Base-by-base conservation (phyloP, 2,329 filamentous ascomycete genomes). In the Fusarium domesticum region DNA sequence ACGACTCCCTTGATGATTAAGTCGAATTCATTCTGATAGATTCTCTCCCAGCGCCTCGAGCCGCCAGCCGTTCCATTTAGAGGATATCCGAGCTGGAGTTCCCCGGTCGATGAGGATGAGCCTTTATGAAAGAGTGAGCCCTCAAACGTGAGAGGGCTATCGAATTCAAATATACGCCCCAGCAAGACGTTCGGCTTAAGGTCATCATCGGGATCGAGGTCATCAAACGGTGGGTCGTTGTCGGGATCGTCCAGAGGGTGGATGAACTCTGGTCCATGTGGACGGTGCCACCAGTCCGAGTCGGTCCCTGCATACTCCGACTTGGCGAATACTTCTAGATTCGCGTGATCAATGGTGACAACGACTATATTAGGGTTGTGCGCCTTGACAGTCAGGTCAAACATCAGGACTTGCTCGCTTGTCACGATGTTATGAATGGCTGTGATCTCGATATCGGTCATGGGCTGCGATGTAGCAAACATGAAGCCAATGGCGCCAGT, bases 241-340 rank as follows among this genome's bases (percentile, higher is more conserved):
- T 49, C 40, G 6, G 65, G 62, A 42, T 68, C 66, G 38, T 67
- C 64, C 17, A 49, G 36, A n/a, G 49, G 43, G 12, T 51, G 62
- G 8, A 67, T 41, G 15, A 59, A 54, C 15, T 54, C 52, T 17
- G 54, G 57, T 19, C 60, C 53, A 43, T 61, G 51, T 33, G 61
- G 61, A 30, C 63, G 62, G 16, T 73, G 71, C 75, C 78, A 77
- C 78, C 80, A 82, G 59, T 81, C 75, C 18, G 73, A 77, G 57
- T 83, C 80, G 6, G 75, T 77, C n/a, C 88, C 87, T 11, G 92
- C 87, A 62, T 92, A 87, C 48, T 87, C 89, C 47, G 90, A 96
- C 68, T 95, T 96, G 20, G 93, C 93, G 67, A 97, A 97, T 23
- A 98, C 80, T 60, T 95, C 90, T 45, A 97, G 76, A 63, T 97